Evolutionary conservation across 202 grass and related monocot species (phyloP).

Genomic region (Alloteropsis angusta): DNA sequence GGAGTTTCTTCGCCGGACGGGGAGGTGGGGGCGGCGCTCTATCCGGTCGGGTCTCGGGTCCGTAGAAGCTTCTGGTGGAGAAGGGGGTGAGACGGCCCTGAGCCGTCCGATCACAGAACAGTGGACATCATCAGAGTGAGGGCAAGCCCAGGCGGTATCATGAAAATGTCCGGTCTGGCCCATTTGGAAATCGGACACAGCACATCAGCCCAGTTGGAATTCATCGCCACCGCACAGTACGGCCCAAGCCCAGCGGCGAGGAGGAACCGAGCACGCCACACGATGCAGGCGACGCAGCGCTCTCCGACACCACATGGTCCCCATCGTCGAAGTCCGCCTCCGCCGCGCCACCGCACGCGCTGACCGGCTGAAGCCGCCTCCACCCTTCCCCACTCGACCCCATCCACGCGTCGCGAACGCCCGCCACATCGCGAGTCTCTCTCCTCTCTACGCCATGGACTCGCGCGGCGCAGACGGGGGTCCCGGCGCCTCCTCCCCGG

Average conservation of each 20-base stretch:
- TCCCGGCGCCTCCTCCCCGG: neutral
- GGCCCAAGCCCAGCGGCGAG: neutral
- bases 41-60: neutral
- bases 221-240: neutral
- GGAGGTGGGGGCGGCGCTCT: neutral
- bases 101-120: neutral
- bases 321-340: neutral
- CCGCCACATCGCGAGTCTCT: neutral
- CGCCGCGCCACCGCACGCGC: neutral
- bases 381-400: no score
- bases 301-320: neutral
- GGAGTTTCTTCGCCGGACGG: neutral
- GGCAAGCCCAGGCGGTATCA: neutral
- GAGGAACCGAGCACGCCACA: neutral
- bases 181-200: neutral
- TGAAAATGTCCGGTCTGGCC: neutral
- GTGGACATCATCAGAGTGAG: neutral
- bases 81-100: neutral
- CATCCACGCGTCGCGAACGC: neutral
- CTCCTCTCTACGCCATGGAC: conserved; percentile 18
- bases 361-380: neutral
- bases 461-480: conserved; percentile 21
- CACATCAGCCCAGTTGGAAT: neutral
- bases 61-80: neutral
- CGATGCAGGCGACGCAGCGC: conserved; percentile 8